These are phyloP conservation scores for Dactylonectria macrodidyma DNA, from an alignment of 2,329 filamentous ascomycete species.

Conservation along the genomic window DNA sequence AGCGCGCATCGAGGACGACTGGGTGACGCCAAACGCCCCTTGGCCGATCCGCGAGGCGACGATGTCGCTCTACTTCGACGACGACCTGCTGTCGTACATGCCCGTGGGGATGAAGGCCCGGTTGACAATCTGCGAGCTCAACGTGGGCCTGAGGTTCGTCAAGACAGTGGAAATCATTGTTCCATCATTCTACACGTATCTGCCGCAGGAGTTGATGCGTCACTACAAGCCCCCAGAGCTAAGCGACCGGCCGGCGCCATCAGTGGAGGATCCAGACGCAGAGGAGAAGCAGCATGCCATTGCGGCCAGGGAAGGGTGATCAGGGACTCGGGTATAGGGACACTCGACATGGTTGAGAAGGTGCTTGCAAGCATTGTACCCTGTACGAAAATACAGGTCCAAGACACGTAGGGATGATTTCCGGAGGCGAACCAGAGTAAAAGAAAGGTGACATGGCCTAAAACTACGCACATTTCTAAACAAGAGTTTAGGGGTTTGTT, in stretches of 20 bases:
- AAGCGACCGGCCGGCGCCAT: conserved; percentile 62
- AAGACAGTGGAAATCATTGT: conserved; percentile 69
- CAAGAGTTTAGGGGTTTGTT: conserved; percentile 2
- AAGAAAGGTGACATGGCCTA: background rate
- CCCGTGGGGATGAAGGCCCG: conserved; percentile 76
- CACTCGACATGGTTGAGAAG: conserved; percentile 8
- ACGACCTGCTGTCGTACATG: conserved; percentile 65
- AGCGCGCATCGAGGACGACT: conserved; percentile 64
- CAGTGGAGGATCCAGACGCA: conserved; percentile 53
- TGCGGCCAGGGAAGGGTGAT: conserved; percentile 39
- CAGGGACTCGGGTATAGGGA: background rate
- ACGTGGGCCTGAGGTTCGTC: conserved; percentile 76
- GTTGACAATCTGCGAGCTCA: conserved; percentile 68
- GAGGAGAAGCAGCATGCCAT: conserved; percentile 49
- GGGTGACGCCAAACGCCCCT: conserved; percentile 53
- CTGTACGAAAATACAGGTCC: background rate
- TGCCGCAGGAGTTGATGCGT: conserved; percentile 79
- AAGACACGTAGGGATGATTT: conserved; percentile 4
- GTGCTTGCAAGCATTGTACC: background rate
- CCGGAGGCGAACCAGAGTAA: background rate
- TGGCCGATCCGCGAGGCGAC: conserved; percentile 36
- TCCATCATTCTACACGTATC: conserved; percentile 74
- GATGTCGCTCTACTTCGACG: conserved; percentile 77
- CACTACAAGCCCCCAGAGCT: conserved; percentile 72
- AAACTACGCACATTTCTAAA: conserved; percentile 7